Evolutionary conservation across 2,329 filamentous ascomycete species (phyloP).

Genomic region (Fusarium subglutinans): DNA sequence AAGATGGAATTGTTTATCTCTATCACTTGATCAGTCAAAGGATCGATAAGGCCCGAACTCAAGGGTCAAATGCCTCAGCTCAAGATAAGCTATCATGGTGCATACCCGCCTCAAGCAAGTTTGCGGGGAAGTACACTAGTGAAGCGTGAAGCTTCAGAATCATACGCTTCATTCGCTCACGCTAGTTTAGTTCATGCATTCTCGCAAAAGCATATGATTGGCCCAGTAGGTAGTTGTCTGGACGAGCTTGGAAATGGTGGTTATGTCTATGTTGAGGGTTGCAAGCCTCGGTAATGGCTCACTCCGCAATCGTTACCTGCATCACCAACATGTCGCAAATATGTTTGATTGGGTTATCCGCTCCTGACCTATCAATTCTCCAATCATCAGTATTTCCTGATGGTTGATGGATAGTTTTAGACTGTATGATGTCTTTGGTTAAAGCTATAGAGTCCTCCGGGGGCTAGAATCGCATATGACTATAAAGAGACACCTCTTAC

Average conservation of each 20-base stretch:
- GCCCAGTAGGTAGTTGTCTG: background rate
- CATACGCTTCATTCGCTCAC: background rate
- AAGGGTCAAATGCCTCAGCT: background rate
- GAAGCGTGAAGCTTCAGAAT: background rate
- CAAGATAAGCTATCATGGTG: background rate
- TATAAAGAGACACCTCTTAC: background rate
- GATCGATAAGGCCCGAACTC: background rate
- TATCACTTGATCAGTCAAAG: background rate
- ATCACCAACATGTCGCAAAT: background rate
- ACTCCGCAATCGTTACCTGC: background rate
- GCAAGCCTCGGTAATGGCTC: background rate
- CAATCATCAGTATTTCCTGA: background rate
- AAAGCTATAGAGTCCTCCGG: background rate
- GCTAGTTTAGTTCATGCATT: background rate
- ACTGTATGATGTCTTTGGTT: background rate
- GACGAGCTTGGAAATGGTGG: background rate
- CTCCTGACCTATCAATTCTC: rapidly evolving
- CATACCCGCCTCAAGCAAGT: background rate
- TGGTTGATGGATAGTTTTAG: background rate
- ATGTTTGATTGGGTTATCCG: background rate
- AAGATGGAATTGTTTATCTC: rapidly evolving
- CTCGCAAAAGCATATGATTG: background rate
- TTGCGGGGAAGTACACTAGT: background rate
- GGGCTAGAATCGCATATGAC: no score
- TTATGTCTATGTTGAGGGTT: background rate